Base-by-base conservation (phyloP, 192 early-diverging fungal species). In the Geranomyces michiganensis region DNA sequence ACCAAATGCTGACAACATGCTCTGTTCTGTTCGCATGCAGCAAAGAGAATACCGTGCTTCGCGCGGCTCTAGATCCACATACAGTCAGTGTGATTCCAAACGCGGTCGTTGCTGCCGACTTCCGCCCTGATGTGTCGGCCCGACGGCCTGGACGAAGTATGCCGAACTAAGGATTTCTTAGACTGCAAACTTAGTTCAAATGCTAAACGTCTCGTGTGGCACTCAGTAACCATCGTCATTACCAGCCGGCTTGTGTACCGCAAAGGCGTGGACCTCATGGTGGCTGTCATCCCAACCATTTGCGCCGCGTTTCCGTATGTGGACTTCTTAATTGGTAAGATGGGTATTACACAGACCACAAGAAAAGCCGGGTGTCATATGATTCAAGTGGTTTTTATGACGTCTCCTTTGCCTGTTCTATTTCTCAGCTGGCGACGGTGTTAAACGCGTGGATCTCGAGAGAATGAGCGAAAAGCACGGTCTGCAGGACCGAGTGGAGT, bases 11-110 rank as follows among this genome's bases (percentile, higher is more conserved):
- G n/a, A 56, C 24, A 12, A n/a, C 55, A 56, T 12, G 9, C 55
- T 56, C 55, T n/a, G 19, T 47, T 14, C 46, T 19, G 46, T 17
- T 21, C 63, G 1, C 24, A 1, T 41, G 33, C 67, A 96, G 96
- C 83, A 99, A 97, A 79, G 97, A 98, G 79, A 99, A 99, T 79
- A 99, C 97, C 0, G 97, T 99, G 12, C 78, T 99, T 29, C 83
- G 97, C 21, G 97, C 94, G 1, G 90, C 92, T 7, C 84, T 99
- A 22, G 90, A 93, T 44, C 97, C 97, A 12, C 79, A 84, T 64
- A 87, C 89, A 66, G 97, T 99, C 5, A 94, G 92, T 4, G 96
- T 96, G 24, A 96, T 99, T 53, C 97, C 97, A 17, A 99, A 99
- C 81, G 96, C 96, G 36, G 91, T 99, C 17, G 92, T 99, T n/a